phyloP scores from a whole-genome alignment of 1,284 basidiomycete genomes.

The Cerioporus squamosus region DNA sequence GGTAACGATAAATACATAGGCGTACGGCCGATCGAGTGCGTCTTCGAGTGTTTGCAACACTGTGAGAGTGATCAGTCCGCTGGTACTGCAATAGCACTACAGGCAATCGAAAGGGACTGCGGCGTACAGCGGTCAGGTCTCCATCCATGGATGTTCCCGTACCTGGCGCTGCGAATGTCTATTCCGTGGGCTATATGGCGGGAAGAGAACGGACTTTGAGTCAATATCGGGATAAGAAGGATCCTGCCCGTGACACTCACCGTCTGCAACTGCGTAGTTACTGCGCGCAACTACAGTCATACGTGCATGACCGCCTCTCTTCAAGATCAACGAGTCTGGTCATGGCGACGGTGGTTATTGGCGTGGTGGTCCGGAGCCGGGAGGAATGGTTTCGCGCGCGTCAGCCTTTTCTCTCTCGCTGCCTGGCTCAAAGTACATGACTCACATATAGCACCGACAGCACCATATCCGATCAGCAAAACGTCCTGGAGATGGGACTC shows the following conservation, averaged over 20 bases:
- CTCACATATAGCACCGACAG: constrained; percentile 61
- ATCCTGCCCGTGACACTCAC: constrained; percentile 34
- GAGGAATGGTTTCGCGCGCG: too few species aligned
- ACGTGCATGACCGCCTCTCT: constrained; percentile 61
- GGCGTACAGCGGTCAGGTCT: constrained; percentile 63
- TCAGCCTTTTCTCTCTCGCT: neutral
- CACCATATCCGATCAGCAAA: constrained; percentile 61
- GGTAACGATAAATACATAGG: constrained; percentile 71
- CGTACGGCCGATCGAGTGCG: constrained; percentile 64
- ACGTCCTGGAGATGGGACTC: constrained; percentile 48
- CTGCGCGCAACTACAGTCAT: constrained; percentile 79
- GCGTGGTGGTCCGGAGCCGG: too few species aligned
- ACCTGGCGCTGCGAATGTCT: constrained; percentile 60
- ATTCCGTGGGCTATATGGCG: constrained; percentile 43
- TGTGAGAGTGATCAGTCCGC: constrained; percentile 22
- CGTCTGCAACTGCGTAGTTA: constrained; percentile 65
- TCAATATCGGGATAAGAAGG: neutral
- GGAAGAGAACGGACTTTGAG: neutral
- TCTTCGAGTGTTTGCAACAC: constrained; percentile 63
- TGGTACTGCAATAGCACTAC: too few species aligned
- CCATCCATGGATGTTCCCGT: constrained; percentile 62
- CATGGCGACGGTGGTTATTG: too few species aligned
- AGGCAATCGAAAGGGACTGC: too few species aligned
- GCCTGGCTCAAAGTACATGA: neutral
- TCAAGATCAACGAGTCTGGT: constrained; percentile 65